These are phyloP conservation scores for Globisporangium nodosum DNA, from an alignment of 352 stramenopile genomes.

Conservation along the genomic window DNA sequence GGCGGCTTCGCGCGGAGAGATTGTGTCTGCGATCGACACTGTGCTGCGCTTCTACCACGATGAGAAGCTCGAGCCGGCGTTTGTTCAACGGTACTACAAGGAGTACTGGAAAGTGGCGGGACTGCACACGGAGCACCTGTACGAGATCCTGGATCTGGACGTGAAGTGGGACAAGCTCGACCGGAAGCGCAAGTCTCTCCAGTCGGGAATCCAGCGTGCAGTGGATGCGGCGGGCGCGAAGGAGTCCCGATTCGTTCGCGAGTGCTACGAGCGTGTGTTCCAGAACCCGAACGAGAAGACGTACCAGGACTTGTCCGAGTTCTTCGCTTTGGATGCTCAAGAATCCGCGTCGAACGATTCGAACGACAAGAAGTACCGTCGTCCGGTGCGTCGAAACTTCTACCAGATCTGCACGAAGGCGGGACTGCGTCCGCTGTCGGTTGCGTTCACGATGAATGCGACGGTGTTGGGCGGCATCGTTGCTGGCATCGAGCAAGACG, in stretches of 20 bases:
- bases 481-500: conserved; percentile 63
- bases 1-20: conserved; percentile 67
- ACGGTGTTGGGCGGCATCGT: conserved; percentile 77
- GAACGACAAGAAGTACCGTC: conserved; percentile 60
- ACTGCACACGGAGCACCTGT: conserved; percentile 72
- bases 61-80: conserved; percentile 83
- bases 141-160: conserved; percentile 84
- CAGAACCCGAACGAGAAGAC: conserved; percentile 71
- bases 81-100: conserved; percentile 89
- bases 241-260: conserved; percentile 74
- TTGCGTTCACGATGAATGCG: conserved; percentile 84
- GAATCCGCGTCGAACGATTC: conserved; percentile 46
- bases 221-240: conserved; percentile 65
- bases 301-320: conserved; percentile 83
- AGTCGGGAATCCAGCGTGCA: conserved; percentile 57
- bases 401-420: conserved; percentile 88
- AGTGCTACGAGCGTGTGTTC: conserved; percentile 79
- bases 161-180: conserved; percentile 87
- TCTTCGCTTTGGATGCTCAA: conserved; percentile 73
- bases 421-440: conserved; percentile 58
- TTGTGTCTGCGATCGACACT: conserved; percentile 85
- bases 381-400: conserved; percentile 76
- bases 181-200: conserved; percentile 72
- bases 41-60: conserved; percentile 88
- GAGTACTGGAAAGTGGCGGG: conserved; percentile 88